Percentiles rank a stretch among this genome's conserved stretches.
phyloP scores from a whole-genome alignment of 2,329 filamentous ascomycete genomes.

The Xylaria polymorpha region DNA sequence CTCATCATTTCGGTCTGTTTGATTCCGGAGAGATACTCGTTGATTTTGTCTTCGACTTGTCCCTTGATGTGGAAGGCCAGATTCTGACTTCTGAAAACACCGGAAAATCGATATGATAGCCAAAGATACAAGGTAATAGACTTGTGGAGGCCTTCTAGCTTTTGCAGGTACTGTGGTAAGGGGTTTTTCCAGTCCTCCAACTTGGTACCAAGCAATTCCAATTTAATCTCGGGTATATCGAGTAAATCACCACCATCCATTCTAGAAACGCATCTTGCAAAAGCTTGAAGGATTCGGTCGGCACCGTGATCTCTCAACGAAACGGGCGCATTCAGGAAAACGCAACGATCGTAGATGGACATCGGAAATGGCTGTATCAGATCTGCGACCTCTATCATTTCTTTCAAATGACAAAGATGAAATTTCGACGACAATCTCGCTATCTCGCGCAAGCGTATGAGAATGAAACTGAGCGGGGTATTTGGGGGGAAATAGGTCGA shows the following conservation, averaged over 20 bases:
- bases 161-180: constrained; percentile 68
- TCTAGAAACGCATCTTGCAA: constrained; percentile 76
- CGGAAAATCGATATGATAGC: constrained; percentile 89
- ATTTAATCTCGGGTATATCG: constrained; percentile 74
- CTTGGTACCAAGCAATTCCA: constrained; percentile 80
- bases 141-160: constrained; percentile 83
- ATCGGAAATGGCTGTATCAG: constrained; percentile 78
- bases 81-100: constrained; percentile 79
- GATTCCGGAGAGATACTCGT: constrained; percentile 69
- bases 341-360: constrained; percentile 77
- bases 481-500: constrained; percentile 82
- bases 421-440: constrained; percentile 73
- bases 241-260: constrained; percentile 75
- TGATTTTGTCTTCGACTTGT: constrained; percentile 81
- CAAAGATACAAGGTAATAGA: constrained; percentile 88
- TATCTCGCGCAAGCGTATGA: constrained; percentile 79
- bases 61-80: constrained; percentile 83
- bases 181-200: constrained; percentile 52
- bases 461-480: constrained; percentile 85
- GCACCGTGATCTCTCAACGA: constrained; percentile 62
- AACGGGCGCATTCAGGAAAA: constrained; percentile 78
- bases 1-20: constrained; percentile 56
- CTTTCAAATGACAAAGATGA: constrained; percentile 73
- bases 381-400: constrained; percentile 75
- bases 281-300: constrained; percentile 66